A percentile compares a stretch with the other conserved stretches of the same genome.
Evolutionary conservation across 331 rosid genomes (phyloP).

Genomic region (Phaseolus coccineus): DNA sequence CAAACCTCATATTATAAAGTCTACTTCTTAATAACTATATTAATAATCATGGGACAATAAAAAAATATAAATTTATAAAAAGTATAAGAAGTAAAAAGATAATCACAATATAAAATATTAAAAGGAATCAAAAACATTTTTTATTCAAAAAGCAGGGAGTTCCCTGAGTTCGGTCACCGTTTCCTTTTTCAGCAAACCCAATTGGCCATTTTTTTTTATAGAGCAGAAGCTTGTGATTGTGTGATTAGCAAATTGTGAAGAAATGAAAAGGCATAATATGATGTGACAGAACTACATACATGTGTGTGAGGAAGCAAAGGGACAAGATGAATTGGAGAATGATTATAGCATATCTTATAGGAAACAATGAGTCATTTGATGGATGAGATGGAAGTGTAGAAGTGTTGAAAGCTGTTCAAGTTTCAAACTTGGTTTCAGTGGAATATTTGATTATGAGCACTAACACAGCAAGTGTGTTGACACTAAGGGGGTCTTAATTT

Average conservation of each 20-base stretch:
- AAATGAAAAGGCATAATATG: constrained; percentile 5
- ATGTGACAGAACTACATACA: constrained; percentile 21
- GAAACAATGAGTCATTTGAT: constrained; percentile 26
- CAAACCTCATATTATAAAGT: too few species aligned
- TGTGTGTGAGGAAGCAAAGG: constrained; percentile 17
- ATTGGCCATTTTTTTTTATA: constrained; percentile 26
- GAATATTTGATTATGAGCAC: constrained; percentile 74
- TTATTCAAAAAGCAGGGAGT: background rate
- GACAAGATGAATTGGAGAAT: constrained; percentile 20
- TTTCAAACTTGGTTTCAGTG: constrained; percentile 62
- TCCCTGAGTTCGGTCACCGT: background rate
- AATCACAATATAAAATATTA: too few species aligned
- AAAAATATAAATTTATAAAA: too few species aligned
- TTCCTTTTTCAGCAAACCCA: constrained; percentile 15
- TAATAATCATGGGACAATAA: too few species aligned
- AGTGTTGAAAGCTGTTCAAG: constrained; percentile 4
- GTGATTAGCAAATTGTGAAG: constrained; percentile 1
- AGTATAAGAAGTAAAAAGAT: too few species aligned
- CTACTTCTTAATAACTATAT: too few species aligned
- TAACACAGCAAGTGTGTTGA: constrained; percentile 20
- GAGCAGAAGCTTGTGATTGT: background rate
- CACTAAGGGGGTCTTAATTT: constrained; percentile 42
- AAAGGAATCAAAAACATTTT: too few species aligned
- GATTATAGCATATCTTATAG: background rate
- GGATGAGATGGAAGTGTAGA: background rate